These are phyloP conservation scores for Crithidia expoeki DNA, from an alignment of 208 protist genomes.

Conservation along the genomic window DNA sequence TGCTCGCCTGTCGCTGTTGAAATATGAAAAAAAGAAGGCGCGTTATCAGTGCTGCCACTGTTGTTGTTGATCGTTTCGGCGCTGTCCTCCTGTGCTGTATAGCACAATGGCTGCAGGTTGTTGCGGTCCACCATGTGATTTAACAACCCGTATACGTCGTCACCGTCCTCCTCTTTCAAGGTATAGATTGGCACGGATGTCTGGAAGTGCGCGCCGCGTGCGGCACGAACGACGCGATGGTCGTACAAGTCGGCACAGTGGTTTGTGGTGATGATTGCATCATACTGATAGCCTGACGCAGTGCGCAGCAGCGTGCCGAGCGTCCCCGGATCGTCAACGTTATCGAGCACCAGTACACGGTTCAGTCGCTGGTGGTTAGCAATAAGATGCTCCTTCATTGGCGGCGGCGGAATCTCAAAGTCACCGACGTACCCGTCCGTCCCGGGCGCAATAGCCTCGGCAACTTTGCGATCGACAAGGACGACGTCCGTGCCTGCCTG, in stretches of 20 bases:
- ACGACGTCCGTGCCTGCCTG: slow-evolving; percentile 60
- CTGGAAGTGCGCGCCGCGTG: slow-evolving; percentile 89
- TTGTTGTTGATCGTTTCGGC: neutral
- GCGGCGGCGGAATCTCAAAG: slow-evolving; percentile 80
- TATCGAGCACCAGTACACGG: slow-evolving; percentile 90
- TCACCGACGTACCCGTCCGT: slow-evolving; percentile 91
- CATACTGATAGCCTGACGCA: slow-evolving; percentile 85
- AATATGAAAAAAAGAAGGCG: no score
- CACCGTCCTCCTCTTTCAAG: slow-evolving; percentile 85
- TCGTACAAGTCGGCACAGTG: slow-evolving; percentile 92
- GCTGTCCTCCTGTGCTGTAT: slow-evolving; percentile 51
- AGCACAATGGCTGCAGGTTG: slow-evolving; percentile 77
- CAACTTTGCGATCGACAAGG: slow-evolving; percentile 51
- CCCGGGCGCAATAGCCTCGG: slow-evolving; percentile 59
- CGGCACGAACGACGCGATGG: slow-evolving; percentile 83
- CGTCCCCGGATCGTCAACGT: slow-evolving; percentile 83
- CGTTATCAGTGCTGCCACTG: no score
- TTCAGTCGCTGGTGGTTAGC: slow-evolving; percentile 84
- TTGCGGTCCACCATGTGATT: slow-evolving; percentile 86
- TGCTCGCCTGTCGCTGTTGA: neutral
- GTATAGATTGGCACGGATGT: slow-evolving; percentile 80
- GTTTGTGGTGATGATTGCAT: slow-evolving; percentile 84
- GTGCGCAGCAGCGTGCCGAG: slow-evolving; percentile 85
- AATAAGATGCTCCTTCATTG: slow-evolving; percentile 85
- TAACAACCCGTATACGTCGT: slow-evolving; percentile 85